Base-by-base conservation (phyloP, 1,284 basidiomycete species). In the Pseudozyma pruni region DNA sequence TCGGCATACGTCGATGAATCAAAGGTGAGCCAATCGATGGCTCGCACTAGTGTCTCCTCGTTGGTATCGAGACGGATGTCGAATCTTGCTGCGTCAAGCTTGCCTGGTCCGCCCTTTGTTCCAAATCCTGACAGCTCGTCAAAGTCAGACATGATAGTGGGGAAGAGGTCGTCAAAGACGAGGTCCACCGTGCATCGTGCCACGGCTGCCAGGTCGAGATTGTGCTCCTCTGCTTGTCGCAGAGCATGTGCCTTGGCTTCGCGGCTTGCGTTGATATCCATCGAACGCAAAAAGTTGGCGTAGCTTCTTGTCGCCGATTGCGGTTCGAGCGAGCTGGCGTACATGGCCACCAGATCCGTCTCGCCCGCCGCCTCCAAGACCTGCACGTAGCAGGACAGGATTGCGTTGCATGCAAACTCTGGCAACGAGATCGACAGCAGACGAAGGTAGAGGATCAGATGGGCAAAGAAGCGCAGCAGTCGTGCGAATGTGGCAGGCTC, bases 1-100 rank as follows among this genome's bases (percentile, higher is more conserved):
- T 80, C 75, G 6, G 64, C 64, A 27, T 63, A 72, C 17, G 83
- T 83, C 8, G 67, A 47, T 9, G 57, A 58, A 64, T 87, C 85
- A 81, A 93, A 91, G 0, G 89, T 91, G 41, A 95, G 91, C 95
- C 95, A 98, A 79, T 98, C 94, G 56, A 98, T 89, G 0, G 91
- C 91, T 9, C 93, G 87, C 46, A 97, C 86, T 9, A 98, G 85
- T 44, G 90, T 57, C 29, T 74, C 70, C 57, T 81, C 79, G 25
- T 51, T 56, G 11, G 51, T 49, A 34, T 72, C 62, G 31, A 71
- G 56, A 14, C 47, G 59, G 19, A 56, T 46, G 22, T 74, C 69
- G 46, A 74, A 74, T 38, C 52, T 58, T 32, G 50, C 39, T 17
- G 61, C 35, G 29, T 61, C 64, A 17, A 61, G 19, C 29, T 47